Evolutionary conservation across 1,284 basidiomycete species (phyloP), one percentile per base, ranked within the genome.

Genomic region (Trametes versicolor): DNA sequence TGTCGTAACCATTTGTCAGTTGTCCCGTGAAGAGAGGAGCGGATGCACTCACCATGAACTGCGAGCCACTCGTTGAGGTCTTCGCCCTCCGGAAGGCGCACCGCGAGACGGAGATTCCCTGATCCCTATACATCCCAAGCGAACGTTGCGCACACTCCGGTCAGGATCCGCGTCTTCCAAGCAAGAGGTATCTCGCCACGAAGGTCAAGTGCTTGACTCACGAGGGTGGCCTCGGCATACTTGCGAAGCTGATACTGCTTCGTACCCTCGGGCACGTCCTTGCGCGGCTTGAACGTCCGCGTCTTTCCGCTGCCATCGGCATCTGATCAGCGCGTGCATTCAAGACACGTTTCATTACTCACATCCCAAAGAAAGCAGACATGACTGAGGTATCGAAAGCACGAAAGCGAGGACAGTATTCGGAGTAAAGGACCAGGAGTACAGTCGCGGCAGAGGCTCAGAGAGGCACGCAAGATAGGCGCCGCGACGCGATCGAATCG

Each of bases 241-340:
- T 97, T 96, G 77, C 97, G 90, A 69, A 99, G 83, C 80, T 98
- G 97, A 79, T 97, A 98, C 77, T 98, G 96, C 79, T 97, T 98
- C 37, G 96, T 97, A 45, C 96, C 96, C 78, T 97, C 96, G 9
- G 96, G 93, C 29, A 96, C 92, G 79, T 98, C 96, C 81, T 95
- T 96, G 73, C 94, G 90, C 48, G 96, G 96, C 77, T 97, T 97
- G 86, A 98, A 98, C n/a, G 96, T 96, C 63, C 94, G 89, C 50
- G 94, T 95, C 81, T 96, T 96, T 58, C 92, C 92, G 58, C 92
- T 94, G 71, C 53, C 68, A 63, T 62, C 57, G 61, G 37, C 43
- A 23, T 45, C 27, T 37, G 49, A 63, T 68, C 39, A 69, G 61
- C 36, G 32, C 15, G 45, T 50, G 54, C 15, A 32, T 41, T 17